Conservation (phyloP, 2,329 filamentous ascomycete species). For the Pseudogymnoascus sp. region DNA sequence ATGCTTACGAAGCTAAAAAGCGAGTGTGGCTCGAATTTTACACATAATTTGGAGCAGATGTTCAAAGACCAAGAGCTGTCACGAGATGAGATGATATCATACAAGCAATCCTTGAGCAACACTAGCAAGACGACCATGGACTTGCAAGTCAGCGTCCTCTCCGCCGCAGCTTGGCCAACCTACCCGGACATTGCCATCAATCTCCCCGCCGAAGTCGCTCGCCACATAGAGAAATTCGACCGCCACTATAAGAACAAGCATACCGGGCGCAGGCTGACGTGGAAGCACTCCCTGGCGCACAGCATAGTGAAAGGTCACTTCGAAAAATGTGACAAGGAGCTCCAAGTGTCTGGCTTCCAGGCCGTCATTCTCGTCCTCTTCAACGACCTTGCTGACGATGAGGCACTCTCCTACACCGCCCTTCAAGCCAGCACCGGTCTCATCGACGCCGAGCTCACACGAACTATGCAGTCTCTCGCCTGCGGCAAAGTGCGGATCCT, state of each 20-base stretch:
- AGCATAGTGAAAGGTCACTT: conserved; percentile 79
- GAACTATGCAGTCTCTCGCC: conserved; percentile 89
- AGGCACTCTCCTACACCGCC: conserved; percentile 64
- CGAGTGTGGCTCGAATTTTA: conserved; percentile 90
- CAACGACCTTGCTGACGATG: conserved; percentile 58
- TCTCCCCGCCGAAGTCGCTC: conserved; percentile 66
- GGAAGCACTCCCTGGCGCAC: conserved; percentile 91
- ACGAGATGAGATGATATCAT: conserved; percentile 86
- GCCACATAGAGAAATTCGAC: conserved; percentile 76
- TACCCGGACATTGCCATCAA: conserved; percentile 63
- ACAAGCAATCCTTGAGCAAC: conserved; percentile 56
- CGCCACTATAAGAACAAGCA: conserved; percentile 83
- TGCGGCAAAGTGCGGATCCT: conserved; percentile 84
- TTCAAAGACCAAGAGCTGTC: conserved; percentile 96
- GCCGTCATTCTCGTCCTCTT: conserved; percentile 86
- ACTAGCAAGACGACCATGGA: conserved; percentile 52
- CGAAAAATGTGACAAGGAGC: conserved; percentile 71
- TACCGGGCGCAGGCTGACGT: conserved; percentile 74
- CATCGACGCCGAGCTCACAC: conserved; percentile 68
- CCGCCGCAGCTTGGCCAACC: conserved; percentile 83
- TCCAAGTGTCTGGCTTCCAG: conserved; percentile 87
- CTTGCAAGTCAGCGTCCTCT: conserved; percentile 83
- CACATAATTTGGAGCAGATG: conserved; percentile 97
- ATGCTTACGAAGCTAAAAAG: conserved; percentile 71
- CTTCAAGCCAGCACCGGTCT: conserved; percentile 69